Conservation (phyloP, 2,329 filamentous ascomycete genomes). For the Didymella keratinophila region DNA sequence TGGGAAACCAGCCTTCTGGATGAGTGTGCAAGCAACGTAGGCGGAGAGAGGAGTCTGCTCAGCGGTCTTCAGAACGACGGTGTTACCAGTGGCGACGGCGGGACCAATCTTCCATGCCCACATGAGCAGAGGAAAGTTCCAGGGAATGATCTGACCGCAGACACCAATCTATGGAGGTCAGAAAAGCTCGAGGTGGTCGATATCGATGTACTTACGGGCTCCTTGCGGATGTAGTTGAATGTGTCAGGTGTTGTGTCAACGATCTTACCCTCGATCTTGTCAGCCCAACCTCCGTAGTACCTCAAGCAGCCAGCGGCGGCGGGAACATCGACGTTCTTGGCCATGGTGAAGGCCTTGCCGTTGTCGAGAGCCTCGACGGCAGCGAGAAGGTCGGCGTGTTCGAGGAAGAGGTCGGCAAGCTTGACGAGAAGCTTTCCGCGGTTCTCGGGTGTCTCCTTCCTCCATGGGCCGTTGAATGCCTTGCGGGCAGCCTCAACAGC, state of each 20-base stretch:
- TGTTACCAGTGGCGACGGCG: constrained; percentile 76
- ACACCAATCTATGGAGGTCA: constrained; percentile 67
- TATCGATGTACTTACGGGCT: constrained; percentile 64
- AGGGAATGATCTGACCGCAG: constrained; percentile 87
- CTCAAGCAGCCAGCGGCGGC: constrained; percentile 75
- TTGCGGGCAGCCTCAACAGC: constrained; percentile 86
- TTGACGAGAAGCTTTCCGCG: constrained; percentile 75
- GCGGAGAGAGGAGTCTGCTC: constrained; percentile 78
- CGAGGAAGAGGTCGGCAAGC: constrained; percentile 81
- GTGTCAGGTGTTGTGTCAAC: constrained; percentile 79
- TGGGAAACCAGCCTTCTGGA: constrained; percentile 82
- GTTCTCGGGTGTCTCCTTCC: constrained; percentile 70
- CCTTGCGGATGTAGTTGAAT: constrained; percentile 83
- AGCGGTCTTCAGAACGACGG: constrained; percentile 75
- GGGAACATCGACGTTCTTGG: constrained; percentile 73
- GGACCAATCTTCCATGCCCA: constrained; percentile 83
- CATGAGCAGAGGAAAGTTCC: constrained; percentile 88
- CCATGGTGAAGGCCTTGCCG: constrained; percentile 80
- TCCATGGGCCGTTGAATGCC: constrained; percentile 80
- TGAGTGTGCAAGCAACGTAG: constrained; percentile 68
- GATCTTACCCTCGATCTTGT: constrained; percentile 90
- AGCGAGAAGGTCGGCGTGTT: constrained; percentile 78
- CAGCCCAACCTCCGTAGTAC: constrained; percentile 90
- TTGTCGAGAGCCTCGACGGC: constrained; percentile 89
- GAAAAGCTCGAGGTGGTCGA: neutral